A percentile compares a stretch with the other conserved stretches of the same genome.
phyloP scores from a whole-genome alignment of 225 moss, liverwort and hornwort genomes.

The Straminergon stramineum region DNA sequence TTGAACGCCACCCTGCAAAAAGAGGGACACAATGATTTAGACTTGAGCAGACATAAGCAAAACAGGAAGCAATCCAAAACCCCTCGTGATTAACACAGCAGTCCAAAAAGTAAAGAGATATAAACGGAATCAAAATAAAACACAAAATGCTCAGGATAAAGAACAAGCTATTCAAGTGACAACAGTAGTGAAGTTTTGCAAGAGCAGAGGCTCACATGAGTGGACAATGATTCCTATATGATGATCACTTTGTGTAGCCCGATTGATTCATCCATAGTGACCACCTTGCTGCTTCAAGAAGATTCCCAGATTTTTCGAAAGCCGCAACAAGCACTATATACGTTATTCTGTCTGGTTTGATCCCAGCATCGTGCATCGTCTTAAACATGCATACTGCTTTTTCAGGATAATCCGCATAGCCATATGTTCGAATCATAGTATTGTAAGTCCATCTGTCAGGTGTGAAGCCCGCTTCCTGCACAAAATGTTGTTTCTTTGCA shows the following conservation, averaged over 20 bases:
- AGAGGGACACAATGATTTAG: background rate
- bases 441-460: constrained; percentile 96
- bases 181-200: background rate
- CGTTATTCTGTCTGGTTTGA: constrained; percentile 80
- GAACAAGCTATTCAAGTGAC: background rate
- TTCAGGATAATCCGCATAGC: constrained; percentile 69
- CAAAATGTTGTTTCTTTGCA: background rate
- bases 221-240: background rate
- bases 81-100: background rate
- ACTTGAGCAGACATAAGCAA: background rate
- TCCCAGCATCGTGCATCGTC: constrained; percentile 63
- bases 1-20: background rate
- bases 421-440: constrained; percentile 76
- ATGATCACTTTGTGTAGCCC: constrained; percentile 43
- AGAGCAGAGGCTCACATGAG: constrained; percentile 6
- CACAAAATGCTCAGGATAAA: background rate
- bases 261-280: constrained; percentile 97
- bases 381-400: constrained; percentile 62
- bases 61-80: background rate
- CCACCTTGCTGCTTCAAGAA: constrained; percentile 95
- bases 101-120: background rate
- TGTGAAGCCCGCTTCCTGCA: constrained; percentile 48
- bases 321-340: constrained; percentile 83
- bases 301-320: constrained; percentile 81
- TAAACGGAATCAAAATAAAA: background rate